Percentiles rank a stretch among this genome's conserved stretches.
phyloP scores from a whole-genome alignment of 352 stramenopile species.

The Pythium myriotylum region DNA sequence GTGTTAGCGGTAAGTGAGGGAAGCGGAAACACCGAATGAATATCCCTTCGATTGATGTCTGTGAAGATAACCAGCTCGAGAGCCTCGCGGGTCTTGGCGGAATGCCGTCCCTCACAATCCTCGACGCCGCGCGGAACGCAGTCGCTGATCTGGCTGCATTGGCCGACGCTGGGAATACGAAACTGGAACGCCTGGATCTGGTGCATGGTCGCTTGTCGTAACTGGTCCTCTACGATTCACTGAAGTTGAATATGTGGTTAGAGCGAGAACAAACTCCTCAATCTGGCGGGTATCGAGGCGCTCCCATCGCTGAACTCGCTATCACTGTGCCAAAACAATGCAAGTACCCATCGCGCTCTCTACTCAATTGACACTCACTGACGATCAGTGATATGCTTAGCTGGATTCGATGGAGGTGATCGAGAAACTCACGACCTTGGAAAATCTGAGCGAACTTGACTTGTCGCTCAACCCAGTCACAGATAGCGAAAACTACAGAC shows the following conservation, averaged over 20 bases:
- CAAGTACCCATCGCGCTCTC: constrained; percentile 18
- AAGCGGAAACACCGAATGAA: no score
- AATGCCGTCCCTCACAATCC: constrained; percentile 47
- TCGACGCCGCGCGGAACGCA: constrained; percentile 60
- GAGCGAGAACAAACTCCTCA: constrained; percentile 74
- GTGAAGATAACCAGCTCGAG: constrained; percentile 47
- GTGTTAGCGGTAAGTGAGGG: constrained; percentile 50
- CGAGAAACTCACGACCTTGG: constrained; percentile 47
- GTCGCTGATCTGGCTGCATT: constrained; percentile 52
- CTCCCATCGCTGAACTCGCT: constrained; percentile 48
- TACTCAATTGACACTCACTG: no score
- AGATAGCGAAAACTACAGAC: constrained; percentile 58
- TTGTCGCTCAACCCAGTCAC: constrained; percentile 58
- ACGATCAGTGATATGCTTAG: constrained; percentile 20
- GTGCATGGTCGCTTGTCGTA: constrained; percentile 27
- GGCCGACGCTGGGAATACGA: constrained; percentile 34
- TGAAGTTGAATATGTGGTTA: constrained; percentile 18
- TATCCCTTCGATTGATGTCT: no score
- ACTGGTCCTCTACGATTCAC: no score
- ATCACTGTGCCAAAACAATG: constrained; percentile 63
- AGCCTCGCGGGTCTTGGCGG: constrained; percentile 48
- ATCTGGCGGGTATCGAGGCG: constrained; percentile 53
- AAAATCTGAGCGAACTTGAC: constrained; percentile 43
- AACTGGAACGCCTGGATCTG: constrained; percentile 56
- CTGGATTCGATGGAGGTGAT: constrained; percentile 55